A percentile compares a stretch with the other conserved stretches of the same genome.
Evolutionary conservation across 1,284 basidiomycete species (phyloP).

Genomic region (Ceratobasidium sp.): DNA sequence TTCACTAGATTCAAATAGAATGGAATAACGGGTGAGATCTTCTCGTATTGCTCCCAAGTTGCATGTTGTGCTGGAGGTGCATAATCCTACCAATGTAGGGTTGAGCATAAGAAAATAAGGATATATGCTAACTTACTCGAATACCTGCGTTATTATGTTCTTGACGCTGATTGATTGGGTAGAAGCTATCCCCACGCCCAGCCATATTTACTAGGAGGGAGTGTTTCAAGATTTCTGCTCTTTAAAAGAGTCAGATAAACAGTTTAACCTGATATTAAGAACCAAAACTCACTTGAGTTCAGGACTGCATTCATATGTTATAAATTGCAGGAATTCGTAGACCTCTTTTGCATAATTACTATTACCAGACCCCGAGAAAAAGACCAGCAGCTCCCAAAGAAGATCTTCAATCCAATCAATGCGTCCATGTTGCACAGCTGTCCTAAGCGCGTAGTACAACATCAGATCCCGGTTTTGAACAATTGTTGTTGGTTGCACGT

Average conservation of each 20-base stretch:
- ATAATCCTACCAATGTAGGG: neutral
- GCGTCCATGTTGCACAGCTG: neutral
- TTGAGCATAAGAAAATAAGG: neutral
- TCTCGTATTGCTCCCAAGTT: neutral
- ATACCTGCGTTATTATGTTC: neutral
- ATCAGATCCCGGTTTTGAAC: neutral
- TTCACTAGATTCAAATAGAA: neutral
- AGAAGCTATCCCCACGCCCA: neutral
- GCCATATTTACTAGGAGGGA: neutral
- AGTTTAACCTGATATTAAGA: neutral
- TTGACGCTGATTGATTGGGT: neutral
- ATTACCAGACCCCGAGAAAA: neutral
- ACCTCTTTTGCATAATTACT: slow-evolving; percentile 7
- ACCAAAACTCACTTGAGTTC: neutral
- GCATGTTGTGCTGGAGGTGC: neutral
- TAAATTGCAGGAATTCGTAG: neutral
- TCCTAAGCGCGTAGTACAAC: neutral
- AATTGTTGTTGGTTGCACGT: neutral
- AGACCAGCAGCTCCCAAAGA: neutral
- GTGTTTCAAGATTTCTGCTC: neutral
- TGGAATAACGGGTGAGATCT: slow-evolving; percentile 13
- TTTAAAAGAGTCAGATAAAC: neutral
- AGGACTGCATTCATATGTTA: neutral
- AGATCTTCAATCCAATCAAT: neutral
- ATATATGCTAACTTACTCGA: neutral